phyloP scores from a whole-genome alignment of 2,329 filamentous ascomycete genomes.

The Corinectria fuckeliana region DNA sequence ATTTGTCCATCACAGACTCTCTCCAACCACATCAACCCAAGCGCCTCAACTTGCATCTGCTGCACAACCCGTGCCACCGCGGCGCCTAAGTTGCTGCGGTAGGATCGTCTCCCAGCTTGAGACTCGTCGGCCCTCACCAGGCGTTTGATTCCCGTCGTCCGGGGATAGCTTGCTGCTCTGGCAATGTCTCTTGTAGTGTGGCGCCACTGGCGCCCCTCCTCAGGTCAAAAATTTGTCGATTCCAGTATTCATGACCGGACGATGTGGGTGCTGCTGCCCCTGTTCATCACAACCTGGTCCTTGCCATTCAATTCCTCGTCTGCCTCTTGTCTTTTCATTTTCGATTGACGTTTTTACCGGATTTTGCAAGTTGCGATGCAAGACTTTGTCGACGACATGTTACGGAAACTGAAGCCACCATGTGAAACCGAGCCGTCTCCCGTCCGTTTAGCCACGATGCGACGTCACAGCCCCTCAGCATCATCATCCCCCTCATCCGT shows the following conservation, averaged over 20 bases:
- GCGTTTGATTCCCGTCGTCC: constrained; percentile 8
- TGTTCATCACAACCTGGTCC: neutral
- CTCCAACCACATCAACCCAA: neutral
- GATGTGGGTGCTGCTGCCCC: neutral
- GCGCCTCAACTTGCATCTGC: constrained; percentile 3
- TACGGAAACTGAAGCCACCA: neutral
- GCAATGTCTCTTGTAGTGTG: constrained; percentile 16
- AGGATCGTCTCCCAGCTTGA: constrained; percentile 7
- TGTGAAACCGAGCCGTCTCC: neutral
- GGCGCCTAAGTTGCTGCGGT: constrained; percentile 24
- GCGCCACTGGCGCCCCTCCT: neutral
- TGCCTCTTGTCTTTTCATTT: neutral
- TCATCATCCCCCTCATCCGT: neutral
- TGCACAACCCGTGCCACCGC: constrained; percentile 3
- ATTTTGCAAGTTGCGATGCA: neutral
- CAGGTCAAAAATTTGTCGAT: neutral
- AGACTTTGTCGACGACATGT: neutral
- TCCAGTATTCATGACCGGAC: constrained; percentile 7
- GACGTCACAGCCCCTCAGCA: neutral
- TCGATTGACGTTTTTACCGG: no score
- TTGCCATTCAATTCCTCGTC: neutral
- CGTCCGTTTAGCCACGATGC: neutral
- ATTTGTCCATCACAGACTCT: neutral
- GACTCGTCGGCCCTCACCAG: constrained; percentile 3
- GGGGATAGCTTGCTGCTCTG: constrained; percentile 8